Evolutionary conservation across 352 stramenopile genomes (phyloP).

Genomic region (Phytophthora meadii): DNA sequence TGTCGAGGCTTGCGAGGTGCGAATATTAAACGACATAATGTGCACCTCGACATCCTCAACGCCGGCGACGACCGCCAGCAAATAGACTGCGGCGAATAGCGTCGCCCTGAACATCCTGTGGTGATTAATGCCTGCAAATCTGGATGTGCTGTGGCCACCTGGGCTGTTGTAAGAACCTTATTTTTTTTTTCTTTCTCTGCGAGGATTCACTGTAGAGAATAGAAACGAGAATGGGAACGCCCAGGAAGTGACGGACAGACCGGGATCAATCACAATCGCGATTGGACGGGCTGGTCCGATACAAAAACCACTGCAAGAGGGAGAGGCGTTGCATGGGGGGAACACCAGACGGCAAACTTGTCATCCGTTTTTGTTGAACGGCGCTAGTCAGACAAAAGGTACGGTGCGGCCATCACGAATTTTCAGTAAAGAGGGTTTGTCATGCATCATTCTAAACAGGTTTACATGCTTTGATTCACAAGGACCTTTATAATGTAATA

Average conservation of each 20-base stretch:
- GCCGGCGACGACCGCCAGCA: slow-evolving; percentile 19
- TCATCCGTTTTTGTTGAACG: slow-evolving; percentile 32
- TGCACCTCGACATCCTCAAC: slow-evolving; percentile 57
- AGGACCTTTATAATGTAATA: no score
- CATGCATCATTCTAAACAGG: not conserved
- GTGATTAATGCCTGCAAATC: slow-evolving; percentile 10
- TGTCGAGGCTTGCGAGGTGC: slow-evolving; percentile 62
- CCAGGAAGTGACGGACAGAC: slow-evolving; percentile 27
- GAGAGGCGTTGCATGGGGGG: slow-evolving; percentile 27
- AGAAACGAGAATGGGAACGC: slow-evolving; percentile 25
- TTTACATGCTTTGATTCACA: not conserved
- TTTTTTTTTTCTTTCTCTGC: slow-evolving; percentile 16
- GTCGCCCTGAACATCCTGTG: slow-evolving; percentile 26
- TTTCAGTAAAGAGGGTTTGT: not conserved
- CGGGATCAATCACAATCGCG: slow-evolving; percentile 15
- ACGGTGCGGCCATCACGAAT: slow-evolving; percentile 10
- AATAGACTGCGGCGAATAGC: slow-evolving; percentile 31
- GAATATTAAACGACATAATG: slow-evolving; percentile 85
- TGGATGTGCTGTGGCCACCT: not conserved
- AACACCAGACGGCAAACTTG: slow-evolving; percentile 25
- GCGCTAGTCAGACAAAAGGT: slow-evolving; percentile 31
- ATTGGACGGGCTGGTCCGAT: slow-evolving; percentile 26
- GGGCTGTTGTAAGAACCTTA: slow-evolving; percentile 4
- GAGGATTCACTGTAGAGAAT: slow-evolving; percentile 13
- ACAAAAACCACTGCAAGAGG: slow-evolving; percentile 31